phyloP scores from a whole-genome alignment of 495 filamentous ascomycete genomes.

The Jackrogersella multiformis region DNA sequence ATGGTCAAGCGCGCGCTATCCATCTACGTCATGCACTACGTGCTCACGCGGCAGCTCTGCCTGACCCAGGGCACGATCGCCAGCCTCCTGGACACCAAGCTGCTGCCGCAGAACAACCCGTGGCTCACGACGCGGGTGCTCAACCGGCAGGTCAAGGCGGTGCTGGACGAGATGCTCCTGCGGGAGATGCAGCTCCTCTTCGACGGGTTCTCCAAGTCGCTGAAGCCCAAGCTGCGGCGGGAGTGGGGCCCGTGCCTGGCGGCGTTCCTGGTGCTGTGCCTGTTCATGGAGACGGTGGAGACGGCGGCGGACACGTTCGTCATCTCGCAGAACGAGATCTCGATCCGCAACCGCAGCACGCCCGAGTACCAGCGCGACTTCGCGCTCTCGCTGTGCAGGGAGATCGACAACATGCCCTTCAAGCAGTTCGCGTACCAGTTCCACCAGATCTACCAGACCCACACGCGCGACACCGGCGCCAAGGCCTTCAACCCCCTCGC shows the following conservation, averaged over 20 bases:
- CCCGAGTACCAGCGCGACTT: conserved; percentile 51
- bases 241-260: conserved; percentile 63
- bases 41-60: conserved; percentile 59
- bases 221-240: conserved; percentile 58
- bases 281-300: conserved; percentile 63
- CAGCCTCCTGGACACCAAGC: conserved; percentile 45
- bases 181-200: conserved; percentile 57
- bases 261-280: conserved; percentile 59
- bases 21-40: conserved; percentile 62
- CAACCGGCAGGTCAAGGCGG: conserved; percentile 62
- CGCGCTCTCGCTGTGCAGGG: conserved; percentile 52
- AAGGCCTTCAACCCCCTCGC: conserved; percentile 58
- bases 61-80: conserved; percentile 52
- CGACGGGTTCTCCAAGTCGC: conserved; percentile 55
- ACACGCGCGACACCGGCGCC: conserved; percentile 51
- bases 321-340: conserved; percentile 58
- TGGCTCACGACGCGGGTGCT: conserved; percentile 60
- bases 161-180: conserved; percentile 59
- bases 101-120: conserved; percentile 49
- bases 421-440: conserved; percentile 63
- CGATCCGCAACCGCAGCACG: conserved; percentile 43
- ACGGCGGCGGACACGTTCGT: conserved; percentile 60
- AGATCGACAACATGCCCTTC: conserved; percentile 62
- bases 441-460: conserved; percentile 63
- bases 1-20: conserved; percentile 58